Conservation (phyloP, 768 basidiomycete species). For the Xerocomellus intermedius region DNA sequence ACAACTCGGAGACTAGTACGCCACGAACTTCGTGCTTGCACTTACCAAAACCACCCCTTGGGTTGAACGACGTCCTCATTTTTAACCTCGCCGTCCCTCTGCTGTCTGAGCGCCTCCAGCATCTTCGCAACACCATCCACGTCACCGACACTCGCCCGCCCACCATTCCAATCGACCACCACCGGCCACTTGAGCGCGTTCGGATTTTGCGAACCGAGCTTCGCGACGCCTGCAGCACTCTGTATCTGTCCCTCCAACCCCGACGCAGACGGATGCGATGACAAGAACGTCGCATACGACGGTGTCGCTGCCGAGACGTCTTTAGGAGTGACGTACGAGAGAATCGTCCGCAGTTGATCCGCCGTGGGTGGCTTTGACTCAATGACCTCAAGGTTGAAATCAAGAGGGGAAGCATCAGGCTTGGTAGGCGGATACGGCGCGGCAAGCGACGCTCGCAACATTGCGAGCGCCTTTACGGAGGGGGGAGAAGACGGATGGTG, state of each 20-base stretch:
- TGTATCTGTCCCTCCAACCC: slow-evolving; percentile 40
- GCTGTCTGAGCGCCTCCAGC: slow-evolving; percentile 61
- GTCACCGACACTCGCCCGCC: slow-evolving; percentile 63
- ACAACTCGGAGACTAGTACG: neutral
- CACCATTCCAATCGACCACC: slow-evolving; percentile 74
- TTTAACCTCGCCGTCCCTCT: slow-evolving; percentile 64
- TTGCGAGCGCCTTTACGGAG: slow-evolving; percentile 56
- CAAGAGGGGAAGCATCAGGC: slow-evolving; percentile 48
- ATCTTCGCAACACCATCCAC: slow-evolving; percentile 67
- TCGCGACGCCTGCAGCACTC: slow-evolving; percentile 43
- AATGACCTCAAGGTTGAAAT: slow-evolving; percentile 71
- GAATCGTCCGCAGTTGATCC: slow-evolving; percentile 67
- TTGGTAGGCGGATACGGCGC: slow-evolving; percentile 58
- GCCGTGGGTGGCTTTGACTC: slow-evolving; percentile 60
- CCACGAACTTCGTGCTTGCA: neutral
- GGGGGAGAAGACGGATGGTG: slow-evolving; percentile 66
- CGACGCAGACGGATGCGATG: slow-evolving; percentile 53
- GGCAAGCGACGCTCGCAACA: slow-evolving; percentile 59
- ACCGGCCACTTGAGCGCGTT: slow-evolving; percentile 73
- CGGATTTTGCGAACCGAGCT: slow-evolving; percentile 55
- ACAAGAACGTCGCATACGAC: slow-evolving; percentile 46
- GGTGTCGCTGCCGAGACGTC: slow-evolving; percentile 33
- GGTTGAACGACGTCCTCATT: slow-evolving; percentile 40
- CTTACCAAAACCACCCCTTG: slow-evolving; percentile 54
- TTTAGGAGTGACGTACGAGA: slow-evolving; percentile 48